Base-by-base conservation (phyloP, 2,329 filamentous ascomycete species). In the Orbilia brochopaga region DNA sequence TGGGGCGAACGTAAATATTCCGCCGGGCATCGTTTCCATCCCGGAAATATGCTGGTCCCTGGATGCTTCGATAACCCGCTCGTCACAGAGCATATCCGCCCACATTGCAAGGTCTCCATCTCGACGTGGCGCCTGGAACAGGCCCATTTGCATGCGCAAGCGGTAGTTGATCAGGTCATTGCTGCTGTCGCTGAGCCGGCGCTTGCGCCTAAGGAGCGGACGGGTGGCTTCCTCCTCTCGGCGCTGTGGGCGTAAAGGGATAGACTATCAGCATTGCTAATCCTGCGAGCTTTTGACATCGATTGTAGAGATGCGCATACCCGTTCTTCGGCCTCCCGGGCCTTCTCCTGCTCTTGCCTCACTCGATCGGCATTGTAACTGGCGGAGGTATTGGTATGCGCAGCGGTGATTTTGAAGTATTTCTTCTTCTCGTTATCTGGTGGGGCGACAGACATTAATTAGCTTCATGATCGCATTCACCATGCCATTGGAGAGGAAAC, bases 341-440 rank as follows among this genome's bases (percentile, higher is more conserved):
- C 66, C 42, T 59, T 59, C 21, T 70, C 66, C 19, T 17, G 58
- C 48, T 70, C 66, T 21, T 56, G 66, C 59, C 51, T 70, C 17
- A 70, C 50, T 56, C 60, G 46, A 57, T 70, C 66, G 66, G 66
- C 59, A 64, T 70, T 70, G 59, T 70, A 70, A 13, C 64, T 40
- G 54, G 66, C 58, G 11, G 66, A 55, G 54, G 66, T 70, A 42
- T 50, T 64, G 50, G 66, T 64, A 64, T 70, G 66, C 19, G 59
- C 35, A 30, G 59, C 54, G 8, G 66, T 64, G 53, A 70, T 70
- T 48, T 60, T 70, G 55, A 70, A 70, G 44, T 70, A 70, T 23
- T 70, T 70, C 66, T 70, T 70, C 37, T 70, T 70, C 54, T 70
- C 59, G 66, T 64, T 70, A 70, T 70, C 66, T 70, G 44, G 23